Evolutionary conservation across 1,284 basidiomycete species (phyloP), one percentile per base, ranked within the genome.

Genomic region (Malassezia dermatis): DNA sequence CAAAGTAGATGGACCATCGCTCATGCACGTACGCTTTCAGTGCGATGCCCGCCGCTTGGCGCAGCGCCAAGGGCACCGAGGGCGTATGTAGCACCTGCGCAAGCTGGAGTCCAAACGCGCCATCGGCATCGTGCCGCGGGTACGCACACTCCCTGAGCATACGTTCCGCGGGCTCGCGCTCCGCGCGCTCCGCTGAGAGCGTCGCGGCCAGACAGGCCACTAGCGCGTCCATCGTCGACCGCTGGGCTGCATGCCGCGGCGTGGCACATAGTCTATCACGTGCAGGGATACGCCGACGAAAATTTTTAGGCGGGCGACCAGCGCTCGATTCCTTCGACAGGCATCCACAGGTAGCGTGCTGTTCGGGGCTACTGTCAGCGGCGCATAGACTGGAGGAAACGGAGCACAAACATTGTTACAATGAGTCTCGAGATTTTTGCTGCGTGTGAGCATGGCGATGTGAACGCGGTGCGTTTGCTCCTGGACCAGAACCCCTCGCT

Each of bases 1-100:
- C 65, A 53, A 65, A 66, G 50, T 62, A 65, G 8, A 67, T 62
- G 0, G 64, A 67, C 71, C 71, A 73, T 35, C 66, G 61, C 35
- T 64, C 56, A 23, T 63, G 58, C 51, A 73, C 61, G 53, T 64
- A 69, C 49, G 62, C 59, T 27, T 65, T 63, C 17, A 73, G 59
- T 6, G 64, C 61, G 10, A 70, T 47, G 21, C 63, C 69, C 8
- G 71, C 66, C 2, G 67, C 61, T 47, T 73, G 71, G 8, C 69
- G 67, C 24, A 64, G 19, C 15, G 49, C 15, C 11, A 57, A 24
- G 10, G 49, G 27, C 26, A 42, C 28, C 4, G 37, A 19, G 28
- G 30, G 13, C 3, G 26, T 8, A 11, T 35, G 44, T 7, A 56
- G 34, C 3, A 56, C 32, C 30, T 44, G 54, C 28, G 55, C 49